Conservation (phyloP, 2,329 filamentous ascomycete genomes). For the Furcasterigmium sp. region DNA sequence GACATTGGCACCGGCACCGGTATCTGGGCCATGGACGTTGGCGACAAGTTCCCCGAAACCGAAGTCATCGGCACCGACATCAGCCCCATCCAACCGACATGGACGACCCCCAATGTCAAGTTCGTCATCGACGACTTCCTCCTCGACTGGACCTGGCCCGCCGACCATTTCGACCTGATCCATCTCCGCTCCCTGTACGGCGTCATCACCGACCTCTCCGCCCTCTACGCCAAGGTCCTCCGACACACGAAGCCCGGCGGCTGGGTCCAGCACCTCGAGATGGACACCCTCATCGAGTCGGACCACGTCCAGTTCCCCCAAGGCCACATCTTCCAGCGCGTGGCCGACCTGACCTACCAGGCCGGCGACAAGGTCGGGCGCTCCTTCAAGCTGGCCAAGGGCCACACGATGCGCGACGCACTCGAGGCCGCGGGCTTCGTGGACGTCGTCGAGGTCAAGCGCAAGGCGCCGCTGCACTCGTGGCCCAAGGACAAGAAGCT, state of each 20-base stretch:
- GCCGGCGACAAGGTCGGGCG: conserved; percentile 17
- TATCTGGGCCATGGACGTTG: conserved; percentile 19
- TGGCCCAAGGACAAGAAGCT: conserved; percentile 12
- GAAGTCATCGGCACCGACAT: conserved; percentile 23
- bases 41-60: not conserved
- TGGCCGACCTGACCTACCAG: conserved; percentile 17
- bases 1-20: conserved; percentile 20
- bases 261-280: conserved; percentile 19
- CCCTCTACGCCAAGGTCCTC: conserved; percentile 41
- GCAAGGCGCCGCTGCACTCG: conserved; percentile 12
- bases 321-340: conserved; percentile 19
- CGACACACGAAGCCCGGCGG: conserved; percentile 49
- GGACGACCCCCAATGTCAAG: conserved; percentile 52
- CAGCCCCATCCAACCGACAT: conserved; percentile 28
- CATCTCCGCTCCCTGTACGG: conserved; percentile 52
- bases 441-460: conserved; percentile 10
- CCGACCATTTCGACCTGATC: conserved; percentile 51
- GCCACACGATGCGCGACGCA: conserved; percentile 13
- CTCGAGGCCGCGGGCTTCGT: conserved; percentile 20
- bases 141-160: conserved; percentile 35
- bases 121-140: conserved; percentile 57
- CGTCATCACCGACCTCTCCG: conserved; percentile 47
- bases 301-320: conserved; percentile 17
- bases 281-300: conserved; percentile 14
- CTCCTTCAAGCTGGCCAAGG: conserved; percentile 14